Evolutionary conservation across 1,284 basidiomycete genomes (phyloP), one percentile per base, ranked within the genome.

Genomic region (Thelephora terrestris): DNA sequence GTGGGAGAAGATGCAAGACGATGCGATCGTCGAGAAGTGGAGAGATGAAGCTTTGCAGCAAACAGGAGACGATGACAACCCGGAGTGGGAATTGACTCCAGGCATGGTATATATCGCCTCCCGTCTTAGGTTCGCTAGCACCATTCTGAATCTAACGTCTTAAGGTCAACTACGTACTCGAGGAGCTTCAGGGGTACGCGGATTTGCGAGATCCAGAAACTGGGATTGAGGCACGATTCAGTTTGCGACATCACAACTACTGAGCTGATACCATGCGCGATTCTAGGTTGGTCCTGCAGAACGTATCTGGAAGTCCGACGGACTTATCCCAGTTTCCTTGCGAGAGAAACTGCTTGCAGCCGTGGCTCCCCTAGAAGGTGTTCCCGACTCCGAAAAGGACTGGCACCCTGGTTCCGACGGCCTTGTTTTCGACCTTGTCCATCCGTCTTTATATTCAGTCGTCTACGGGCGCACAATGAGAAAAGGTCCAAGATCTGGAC

Each of bases 171-270:
- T 78, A 76, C 61, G 68, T 75, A 25, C 56, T 78, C 4, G 71
- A 74, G 46, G 76, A 79, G 55, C 61, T 79, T 6, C 57, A 52
- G 5, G 74, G 74, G 1, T 78, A 77, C 54, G 69, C 65, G 34
- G 53, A 60, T 5, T 61, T 77, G 5, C 57, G 69, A 29, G 70
- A 76, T 50, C 61, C 63, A 27, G 50, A 57, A 5, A 57, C 64
- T 46, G 48, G 56, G 43, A 74, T 71, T 75, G 68, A 62, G 52
- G 65, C 53, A 7, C 29, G 29, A 14, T 32, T 32, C 29, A 32
- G n/a, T n/a, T n/a, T n/a, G n/a, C n/a, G 27, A 10, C 27, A 10
- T 10, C 10, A 27, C 27, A 10, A 27, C 10, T 5, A 10, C 5
- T 10, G 27, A 27, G 5, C 27, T 27, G 27, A 27, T 10, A 27